phyloP scores from a whole-genome alignment of 148 eudicot genomes.

The Rhododendron kiyosumense region DNA sequence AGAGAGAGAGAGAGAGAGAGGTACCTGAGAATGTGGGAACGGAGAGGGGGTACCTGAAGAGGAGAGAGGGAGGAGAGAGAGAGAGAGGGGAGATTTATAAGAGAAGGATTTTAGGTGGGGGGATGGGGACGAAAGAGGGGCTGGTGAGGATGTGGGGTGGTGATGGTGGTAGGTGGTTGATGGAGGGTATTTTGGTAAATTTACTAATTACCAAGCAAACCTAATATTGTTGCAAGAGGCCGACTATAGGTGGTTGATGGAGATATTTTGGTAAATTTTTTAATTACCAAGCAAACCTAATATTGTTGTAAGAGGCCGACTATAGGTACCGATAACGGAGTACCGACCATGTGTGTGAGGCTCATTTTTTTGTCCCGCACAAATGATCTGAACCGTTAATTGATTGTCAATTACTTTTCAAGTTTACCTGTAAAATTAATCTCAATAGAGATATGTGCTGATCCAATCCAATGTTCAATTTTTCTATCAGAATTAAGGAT shows the following conservation, averaged over 20 bases:
- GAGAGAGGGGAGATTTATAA: slow-evolving; percentile 14
- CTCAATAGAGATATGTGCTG: too few relatives aligned
- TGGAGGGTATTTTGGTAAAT: slow-evolving; percentile 11
- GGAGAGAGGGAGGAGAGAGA: neutral
- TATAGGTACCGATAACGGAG: too few relatives aligned
- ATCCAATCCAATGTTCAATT: too few relatives aligned
- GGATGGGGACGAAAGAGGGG: neutral
- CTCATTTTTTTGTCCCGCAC: too few relatives aligned
- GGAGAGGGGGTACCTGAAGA: slow-evolving; percentile 1
- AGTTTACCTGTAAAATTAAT: too few relatives aligned
- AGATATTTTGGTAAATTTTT: slow-evolving; percentile 2
- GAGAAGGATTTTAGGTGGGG: neutral
- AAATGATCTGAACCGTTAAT: too few relatives aligned
- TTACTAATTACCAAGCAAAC: neutral
- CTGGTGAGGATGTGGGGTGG: neutral
- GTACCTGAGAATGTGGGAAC: neutral
- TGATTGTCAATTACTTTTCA: too few relatives aligned
- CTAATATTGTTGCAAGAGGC: too few relatives aligned
- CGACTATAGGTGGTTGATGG: slow-evolving; percentile 7
- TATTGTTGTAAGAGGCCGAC: too few relatives aligned
- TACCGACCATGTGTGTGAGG: too few relatives aligned
- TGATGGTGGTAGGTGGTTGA: slow-evolving; percentile 12
- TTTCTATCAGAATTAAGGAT: too few relatives aligned
- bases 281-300: neutral
- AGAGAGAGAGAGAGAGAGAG: slow-evolving; percentile 7